Evolutionary conservation across 306 rosid genomes (phyloP), one percentile per base, ranked within the genome.

Genomic region (Aeschynomene evenia): DNA sequence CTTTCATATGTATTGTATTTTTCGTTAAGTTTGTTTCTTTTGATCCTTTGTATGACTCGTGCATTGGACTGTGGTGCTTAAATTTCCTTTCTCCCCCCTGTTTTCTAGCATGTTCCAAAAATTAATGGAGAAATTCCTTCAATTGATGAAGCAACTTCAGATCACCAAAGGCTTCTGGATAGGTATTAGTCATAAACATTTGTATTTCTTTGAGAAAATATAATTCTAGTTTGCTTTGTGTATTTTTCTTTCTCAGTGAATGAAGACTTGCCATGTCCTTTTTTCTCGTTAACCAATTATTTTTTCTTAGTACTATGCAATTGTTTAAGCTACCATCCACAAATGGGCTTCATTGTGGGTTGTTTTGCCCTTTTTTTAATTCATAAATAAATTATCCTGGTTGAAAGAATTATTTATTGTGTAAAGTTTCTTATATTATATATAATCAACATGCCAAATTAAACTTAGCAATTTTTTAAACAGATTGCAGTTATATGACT

Each of bases 41-140:
- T 43, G 10, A 60, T 59, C 48, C 16, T 20, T 50, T 11, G 49
- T 28, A 68, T 9, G 33, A 50, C 31, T 72, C 71, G 11, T 21
- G 62, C 56, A 15, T 49, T 40, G 20, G 40, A 70, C 36, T 20
- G 18, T 2, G 26, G 21, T 40, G 22, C 76, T 77, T 52, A 77
- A 52, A 22, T 33, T 61, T 58, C 49, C 15, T 36, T 60, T 55
- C 3, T n/a, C 56, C 63, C 40, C 64, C 48, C 34, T 63, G 46
- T 68, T 77, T 56, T 61, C 51, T 80, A 91, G 97, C 97, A 88
- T 79, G 84, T 91, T 80, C 97, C 97, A 19, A 86, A 84, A 79
- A 91, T 88, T 69, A 91, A 91, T 62, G 97, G 97, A 51, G 95
- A 91, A 78, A 91, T 91, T 83, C 97, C 97, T 51, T 88, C 97